These are phyloP conservation scores for Mortierella sp. DNA, from an alignment of 371 early-diverging fungal genomes.

Conservation along the genomic window DNA sequence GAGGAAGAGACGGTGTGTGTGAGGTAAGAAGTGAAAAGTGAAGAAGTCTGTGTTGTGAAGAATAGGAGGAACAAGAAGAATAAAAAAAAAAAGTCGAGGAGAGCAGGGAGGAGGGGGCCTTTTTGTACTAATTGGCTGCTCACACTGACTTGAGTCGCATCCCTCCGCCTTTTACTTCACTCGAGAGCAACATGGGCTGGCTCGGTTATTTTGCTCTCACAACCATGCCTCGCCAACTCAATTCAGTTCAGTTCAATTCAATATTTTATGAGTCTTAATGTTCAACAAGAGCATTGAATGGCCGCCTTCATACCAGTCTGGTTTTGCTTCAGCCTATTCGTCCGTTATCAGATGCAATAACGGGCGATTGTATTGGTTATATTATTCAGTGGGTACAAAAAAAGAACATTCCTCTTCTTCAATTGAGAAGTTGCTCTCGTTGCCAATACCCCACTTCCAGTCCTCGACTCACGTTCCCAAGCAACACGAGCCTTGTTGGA, in stretches of 20 bases:
- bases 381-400: neutral
- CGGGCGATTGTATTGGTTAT: neutral
- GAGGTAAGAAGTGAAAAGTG: conserved; percentile 8
- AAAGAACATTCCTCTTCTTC: conserved; percentile 1
- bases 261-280: neutral
- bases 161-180: neutral
- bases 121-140: conserved; percentile 17
- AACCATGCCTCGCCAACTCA: too few relatives aligned
- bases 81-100: conserved; percentile 13
- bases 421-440: neutral
- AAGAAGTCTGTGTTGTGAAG: conserved; percentile 4
- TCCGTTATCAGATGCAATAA: conserved; percentile 9
- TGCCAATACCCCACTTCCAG: neutral
- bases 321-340: conserved; percentile 1
- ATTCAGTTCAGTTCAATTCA: neutral
- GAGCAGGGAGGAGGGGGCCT: conserved; percentile 10
- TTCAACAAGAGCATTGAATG: neutral
- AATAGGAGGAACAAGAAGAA: conserved; percentile 15
- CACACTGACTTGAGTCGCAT: neutral
- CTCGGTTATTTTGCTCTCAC: neutral
- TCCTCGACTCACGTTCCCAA: neutral
- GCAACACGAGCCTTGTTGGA: too few relatives aligned
- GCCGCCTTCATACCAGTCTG: neutral
- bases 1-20: neutral
- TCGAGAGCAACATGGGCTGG: neutral